Evolutionary conservation across 1,139 yeast genomes (phyloP).

Genomic region (Nakaseomyces uthaithaninus): DNA sequence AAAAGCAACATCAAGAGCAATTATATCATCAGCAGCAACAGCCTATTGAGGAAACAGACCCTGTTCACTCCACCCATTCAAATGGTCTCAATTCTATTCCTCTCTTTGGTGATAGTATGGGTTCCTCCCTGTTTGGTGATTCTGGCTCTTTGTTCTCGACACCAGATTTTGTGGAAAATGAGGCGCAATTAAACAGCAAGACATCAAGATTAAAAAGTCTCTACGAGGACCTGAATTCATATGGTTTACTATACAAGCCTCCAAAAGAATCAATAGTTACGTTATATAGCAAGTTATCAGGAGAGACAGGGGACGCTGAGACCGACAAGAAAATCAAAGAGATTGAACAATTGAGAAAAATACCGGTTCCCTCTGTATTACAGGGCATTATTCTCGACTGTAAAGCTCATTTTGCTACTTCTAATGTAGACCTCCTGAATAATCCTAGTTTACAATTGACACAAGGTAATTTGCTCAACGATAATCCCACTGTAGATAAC

Average conservation of each 20-base stretch:
- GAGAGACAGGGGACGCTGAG: conserved; percentile 9
- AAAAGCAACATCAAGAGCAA: conserved; percentile 12
- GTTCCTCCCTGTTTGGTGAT: conserved; percentile 24
- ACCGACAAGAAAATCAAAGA: conserved; percentile 8
- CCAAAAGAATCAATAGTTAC: conserved; percentile 26
- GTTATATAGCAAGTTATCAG: conserved; percentile 20
- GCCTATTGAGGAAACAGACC: conserved; percentile 14
- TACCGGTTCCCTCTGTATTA: conserved; percentile 24
- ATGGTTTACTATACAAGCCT: conserved; percentile 23
- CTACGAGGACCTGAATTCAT: conserved; percentile 21
- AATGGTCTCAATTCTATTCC: too few species aligned
- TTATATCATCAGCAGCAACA: conserved; percentile 17
- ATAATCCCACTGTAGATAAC: conserved; percentile 21
- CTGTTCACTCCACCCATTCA: conserved; percentile 6
- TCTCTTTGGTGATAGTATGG: conserved; percentile 17
- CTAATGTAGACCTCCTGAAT: conserved; percentile 26
- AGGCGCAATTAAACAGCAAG: conserved; percentile 8
- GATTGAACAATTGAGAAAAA: conserved; percentile 6
- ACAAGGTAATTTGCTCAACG: conserved; percentile 24
- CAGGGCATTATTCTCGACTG: conserved; percentile 28
- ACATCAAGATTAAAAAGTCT: conserved; percentile 17
- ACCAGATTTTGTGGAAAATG: conserved; percentile 17
- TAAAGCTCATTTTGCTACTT: conserved; percentile 27
- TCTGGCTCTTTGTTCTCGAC: conserved; percentile 12
- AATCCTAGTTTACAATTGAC: conserved; percentile 25